These are phyloP conservation scores for Pulicaria dysenterica DNA, from an alignment of 129 eudicot species.

Conservation along the genomic window DNA sequence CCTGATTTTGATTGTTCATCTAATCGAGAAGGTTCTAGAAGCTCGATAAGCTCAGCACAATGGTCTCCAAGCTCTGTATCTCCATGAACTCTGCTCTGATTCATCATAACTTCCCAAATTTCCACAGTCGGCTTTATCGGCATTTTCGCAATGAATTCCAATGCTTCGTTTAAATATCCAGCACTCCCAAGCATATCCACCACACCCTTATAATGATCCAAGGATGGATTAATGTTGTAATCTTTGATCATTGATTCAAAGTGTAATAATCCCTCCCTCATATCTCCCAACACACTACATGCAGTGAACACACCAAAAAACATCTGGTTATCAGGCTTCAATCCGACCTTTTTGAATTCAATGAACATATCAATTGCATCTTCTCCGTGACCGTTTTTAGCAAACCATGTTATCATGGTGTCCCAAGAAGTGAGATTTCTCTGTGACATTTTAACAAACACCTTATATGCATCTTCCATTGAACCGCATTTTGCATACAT, in stretches of 20 bases:
- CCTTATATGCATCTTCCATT: constrained; percentile 20
- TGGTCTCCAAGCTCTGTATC: constrained; percentile 23
- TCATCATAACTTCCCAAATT: constrained; percentile 13
- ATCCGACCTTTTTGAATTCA: constrained; percentile 16
- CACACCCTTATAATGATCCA: constrained; percentile 15
- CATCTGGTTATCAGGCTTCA: constrained; percentile 21
- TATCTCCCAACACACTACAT: constrained; percentile 16
- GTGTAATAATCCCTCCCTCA: constrained; percentile 15
- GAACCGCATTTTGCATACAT: constrained; percentile 14
- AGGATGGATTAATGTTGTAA: neutral
- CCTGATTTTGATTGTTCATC: constrained; percentile 23
- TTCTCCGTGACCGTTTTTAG: constrained; percentile 20
- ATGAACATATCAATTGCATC: constrained; percentile 15
- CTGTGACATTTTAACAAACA: constrained; percentile 10
- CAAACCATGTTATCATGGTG: constrained; percentile 17
- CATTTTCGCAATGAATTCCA: constrained; percentile 10
- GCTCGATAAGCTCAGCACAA: constrained; percentile 18
- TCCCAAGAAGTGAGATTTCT: constrained; percentile 19
- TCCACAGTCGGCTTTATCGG: constrained; percentile 9
- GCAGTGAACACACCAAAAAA: constrained; percentile 17
- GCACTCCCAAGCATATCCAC: constrained; percentile 17
- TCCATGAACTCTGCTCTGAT: constrained; percentile 5
- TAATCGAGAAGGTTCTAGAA: constrained; percentile 2
- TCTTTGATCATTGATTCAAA: constrained; percentile 14
- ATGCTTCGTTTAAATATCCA: constrained; percentile 11